Base-by-base conservation (phyloP, 2,329 filamentous ascomycete species). In the Fonsecaea pedrosoi region DNA sequence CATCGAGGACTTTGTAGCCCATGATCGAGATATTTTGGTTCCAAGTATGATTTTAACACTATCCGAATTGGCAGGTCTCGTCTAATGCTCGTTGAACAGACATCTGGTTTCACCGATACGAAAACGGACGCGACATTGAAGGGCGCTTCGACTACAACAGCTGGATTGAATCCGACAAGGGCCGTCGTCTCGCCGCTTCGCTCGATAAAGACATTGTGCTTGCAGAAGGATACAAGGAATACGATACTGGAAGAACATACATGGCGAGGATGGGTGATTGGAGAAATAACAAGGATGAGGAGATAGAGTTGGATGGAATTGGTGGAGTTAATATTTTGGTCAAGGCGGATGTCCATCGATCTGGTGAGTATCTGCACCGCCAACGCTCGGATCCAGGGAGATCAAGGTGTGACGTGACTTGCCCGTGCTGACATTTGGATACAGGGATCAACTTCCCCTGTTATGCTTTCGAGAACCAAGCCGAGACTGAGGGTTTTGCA, bases 91-190 rank as follows among this genome's bases (percentile, higher is more conserved):
- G 12, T 4, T 55, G 32, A 38, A 55, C 75, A 97, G 94, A 98
- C 78, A 89, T 99, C 73, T 98, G 94, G 94, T 98, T 97, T 81
- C 94, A 98, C 78, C 87, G 94, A 57, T 97, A 96, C 76, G 83
- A 86, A 71, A 87, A 94, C 72, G 87, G 89, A 32, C 84, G 85
- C 60, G 94, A 99, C 77, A 94, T 98, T 73, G 95, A 99, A 82
- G 95, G 95, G 70, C 89, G 92, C 85, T 99, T 98, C 77, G 95
- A 99, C 78, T 99, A 99, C 83, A 99, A 99, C 81, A 98, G 95
- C 1, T 99, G 95, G 95, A 87, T 96, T 73, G 95, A 99, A 81
- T 94, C 94, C 9, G 90, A 94, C 60, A 91, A 94, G 79, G 93
- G 87, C 56, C 87, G 90, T 66, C 90, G 89, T 75, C 85, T 98